phyloP scores from a whole-genome alignment of 2,329 filamentous ascomycete species.

The Thermoascus crustaceus region DNA sequence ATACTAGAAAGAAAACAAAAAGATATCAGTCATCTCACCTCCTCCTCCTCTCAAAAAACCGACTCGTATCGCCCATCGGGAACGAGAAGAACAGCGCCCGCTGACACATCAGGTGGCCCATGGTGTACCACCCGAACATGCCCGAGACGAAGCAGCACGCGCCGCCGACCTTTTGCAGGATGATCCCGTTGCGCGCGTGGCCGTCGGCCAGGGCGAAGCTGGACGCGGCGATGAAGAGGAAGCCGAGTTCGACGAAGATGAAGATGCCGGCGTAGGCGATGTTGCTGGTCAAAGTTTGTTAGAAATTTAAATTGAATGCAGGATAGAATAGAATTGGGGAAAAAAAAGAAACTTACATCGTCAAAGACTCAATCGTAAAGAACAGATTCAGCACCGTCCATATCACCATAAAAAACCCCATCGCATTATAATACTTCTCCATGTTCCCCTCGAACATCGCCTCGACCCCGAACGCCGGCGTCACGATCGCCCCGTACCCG shows the following conservation, averaged over 20 bases:
- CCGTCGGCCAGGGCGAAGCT: constrained; percentile 43
- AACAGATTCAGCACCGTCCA: constrained; percentile 42
- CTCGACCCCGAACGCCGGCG: constrained; percentile 39
- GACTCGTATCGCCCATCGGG: constrained; percentile 36
- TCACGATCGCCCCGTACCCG: constrained; percentile 43
- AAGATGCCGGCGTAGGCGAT: constrained; percentile 44
- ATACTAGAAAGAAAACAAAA: no score
- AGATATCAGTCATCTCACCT: no score
- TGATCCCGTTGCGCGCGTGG: constrained; percentile 21
- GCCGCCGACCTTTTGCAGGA: constrained; percentile 38
- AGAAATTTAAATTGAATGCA: no score
- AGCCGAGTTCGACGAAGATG: constrained; percentile 39
- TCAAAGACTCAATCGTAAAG: constrained; percentile 39
- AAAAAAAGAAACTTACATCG: constrained; percentile 17
- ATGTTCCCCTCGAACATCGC: constrained; percentile 38
- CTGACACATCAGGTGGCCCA: constrained; percentile 36
- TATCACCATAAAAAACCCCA: constrained; percentile 43
- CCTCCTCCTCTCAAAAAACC: constrained; percentile 30
- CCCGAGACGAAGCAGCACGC: constrained; percentile 41
- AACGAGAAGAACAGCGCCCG: constrained; percentile 29
- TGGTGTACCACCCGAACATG: constrained; percentile 40
- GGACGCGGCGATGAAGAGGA: constrained; percentile 35
- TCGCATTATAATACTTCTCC: constrained; percentile 40
- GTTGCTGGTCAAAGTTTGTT: constrained; percentile 21
- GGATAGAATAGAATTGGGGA: no score